Conservation (phyloP, 805 yeast species). For the Danielozyma ontarioensis region DNA sequence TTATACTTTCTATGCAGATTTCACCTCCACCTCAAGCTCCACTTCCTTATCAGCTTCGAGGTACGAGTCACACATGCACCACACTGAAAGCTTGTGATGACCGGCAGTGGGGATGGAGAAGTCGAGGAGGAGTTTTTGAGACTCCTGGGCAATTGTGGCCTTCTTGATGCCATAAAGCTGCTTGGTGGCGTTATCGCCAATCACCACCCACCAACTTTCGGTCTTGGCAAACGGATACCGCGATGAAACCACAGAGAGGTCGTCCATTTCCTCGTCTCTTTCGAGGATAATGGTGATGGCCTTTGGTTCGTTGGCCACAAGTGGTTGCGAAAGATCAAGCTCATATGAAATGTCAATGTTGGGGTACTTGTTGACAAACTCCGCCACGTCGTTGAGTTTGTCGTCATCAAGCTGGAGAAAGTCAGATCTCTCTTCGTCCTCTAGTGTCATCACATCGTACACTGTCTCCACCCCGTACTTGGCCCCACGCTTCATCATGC, state of each 20-base stretch:
- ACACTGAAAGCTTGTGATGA: constrained; percentile 54
- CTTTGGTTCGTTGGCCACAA: constrained; percentile 46
- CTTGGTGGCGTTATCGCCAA: constrained; percentile 60
- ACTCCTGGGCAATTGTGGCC: constrained; percentile 47
- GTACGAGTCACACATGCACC: constrained; percentile 90
- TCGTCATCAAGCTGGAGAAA: constrained; percentile 51
- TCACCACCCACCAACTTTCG: constrained; percentile 84
- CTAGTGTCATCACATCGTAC: constrained; percentile 73
- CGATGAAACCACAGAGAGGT: constrained; percentile 54
- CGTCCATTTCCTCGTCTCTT: constrained; percentile 75
- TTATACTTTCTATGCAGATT: too few relatives aligned
- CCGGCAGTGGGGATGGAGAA: constrained; percentile 61
- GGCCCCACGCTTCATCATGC: constrained; percentile 50
- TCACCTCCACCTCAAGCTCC: constrained; percentile 44
- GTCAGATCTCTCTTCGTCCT: constrained; percentile 67
- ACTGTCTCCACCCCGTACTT: constrained; percentile 60
- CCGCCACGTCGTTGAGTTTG: constrained; percentile 64
- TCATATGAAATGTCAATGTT: constrained; percentile 66
- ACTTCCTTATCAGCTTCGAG: constrained; percentile 90
- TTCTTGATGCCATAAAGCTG: constrained; percentile 73
- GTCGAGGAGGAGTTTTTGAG: constrained; percentile 47
- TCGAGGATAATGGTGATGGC: constrained; percentile 45
- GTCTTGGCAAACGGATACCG: constrained; percentile 53
- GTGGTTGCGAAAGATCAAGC: constrained; percentile 34
- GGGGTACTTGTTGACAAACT: constrained; percentile 87